These are phyloP conservation scores for Ricinus communis DNA, from an alignment of 345 rosid species.

Conservation along the genomic window DNA sequence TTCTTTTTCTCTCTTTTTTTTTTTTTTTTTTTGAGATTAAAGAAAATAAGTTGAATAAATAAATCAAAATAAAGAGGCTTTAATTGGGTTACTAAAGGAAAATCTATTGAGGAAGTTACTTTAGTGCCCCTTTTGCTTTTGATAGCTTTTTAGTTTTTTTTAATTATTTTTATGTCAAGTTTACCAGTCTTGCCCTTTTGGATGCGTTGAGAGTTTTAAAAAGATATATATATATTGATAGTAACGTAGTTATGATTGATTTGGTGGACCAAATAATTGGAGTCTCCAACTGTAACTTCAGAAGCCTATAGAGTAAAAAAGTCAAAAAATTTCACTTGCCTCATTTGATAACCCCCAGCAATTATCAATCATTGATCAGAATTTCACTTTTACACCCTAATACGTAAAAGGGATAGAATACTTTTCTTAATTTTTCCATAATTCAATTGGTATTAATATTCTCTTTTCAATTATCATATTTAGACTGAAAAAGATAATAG, in stretches of 20 bases:
- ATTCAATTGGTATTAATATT: no score
- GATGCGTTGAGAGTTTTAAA: not conserved
- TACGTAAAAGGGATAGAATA: no score
- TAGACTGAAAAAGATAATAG: no score
- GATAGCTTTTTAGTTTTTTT: not conserved
- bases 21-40: not conserved
- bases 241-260: not conserved
- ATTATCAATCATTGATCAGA: no score
- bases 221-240: not conserved
- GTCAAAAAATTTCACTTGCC: no score
- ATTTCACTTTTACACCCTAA: no score
- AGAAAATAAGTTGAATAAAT: not conserved
- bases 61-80: constrained; percentile 28
- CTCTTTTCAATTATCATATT: no score
- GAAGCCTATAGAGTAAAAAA: no score
- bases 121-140: constrained; percentile 36
- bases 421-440: no score
- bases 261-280: constrained; percentile 6
- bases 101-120: constrained; percentile 28
- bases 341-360: no score
- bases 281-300: not conserved
- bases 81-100: constrained; percentile 31
- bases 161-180: not conserved
- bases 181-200: constrained; percentile 3
- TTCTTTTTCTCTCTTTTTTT: not conserved